Percentiles rank a stretch among this genome's conserved stretches.
Conservation (phyloP, 2,329 filamentous ascomycete species). For the Didymella arachidicola region DNA sequence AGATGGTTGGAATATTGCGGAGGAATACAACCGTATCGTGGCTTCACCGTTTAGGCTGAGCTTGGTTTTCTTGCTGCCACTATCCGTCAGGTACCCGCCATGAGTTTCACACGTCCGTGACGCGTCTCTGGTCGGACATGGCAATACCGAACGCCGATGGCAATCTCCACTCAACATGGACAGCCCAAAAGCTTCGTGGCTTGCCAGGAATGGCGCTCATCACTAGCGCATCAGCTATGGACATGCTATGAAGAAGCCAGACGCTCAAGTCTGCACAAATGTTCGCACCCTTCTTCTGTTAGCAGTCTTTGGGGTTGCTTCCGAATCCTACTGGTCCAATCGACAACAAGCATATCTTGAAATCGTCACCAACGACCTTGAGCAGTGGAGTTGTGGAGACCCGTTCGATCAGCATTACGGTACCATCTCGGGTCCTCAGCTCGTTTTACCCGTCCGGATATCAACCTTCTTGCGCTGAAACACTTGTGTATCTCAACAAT, state of each 20-base stretch:
- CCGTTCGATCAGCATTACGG: conserved; percentile 11
- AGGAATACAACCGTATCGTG: neutral
- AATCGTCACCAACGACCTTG: conserved; percentile 8
- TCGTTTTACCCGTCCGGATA: conserved; percentile 7
- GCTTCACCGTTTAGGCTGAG: neutral
- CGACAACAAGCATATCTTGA: neutral
- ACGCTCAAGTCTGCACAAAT: conserved; percentile 3
- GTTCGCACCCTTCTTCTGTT: neutral
- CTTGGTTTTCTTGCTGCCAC: conserved; percentile 4
- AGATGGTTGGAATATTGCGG: neutral
- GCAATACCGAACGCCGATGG: conserved; percentile 10
- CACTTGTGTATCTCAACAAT: conserved; percentile 6
- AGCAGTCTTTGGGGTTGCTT: neutral
- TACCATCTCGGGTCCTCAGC: conserved; percentile 2
- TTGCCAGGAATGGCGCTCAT: conserved; percentile 16
- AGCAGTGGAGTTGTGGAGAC: conserved; percentile 9
- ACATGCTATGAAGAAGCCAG: conserved; percentile 7
- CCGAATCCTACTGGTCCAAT: conserved; percentile 3
- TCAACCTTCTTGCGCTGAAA: neutral
- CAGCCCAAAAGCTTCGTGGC: conserved; percentile 10
- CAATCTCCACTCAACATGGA: conserved; percentile 25
- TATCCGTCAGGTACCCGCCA: conserved; percentile 7
- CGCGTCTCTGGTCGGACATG: conserved; percentile 9
- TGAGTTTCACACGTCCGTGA: conserved; percentile 9
- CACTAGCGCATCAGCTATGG: conserved; percentile 8